A percentile compares a stretch with the other conserved stretches of the same genome.
phyloP scores from a whole-genome alignment of 78 protist species.

The Dictyostelium intermedium region DNA sequence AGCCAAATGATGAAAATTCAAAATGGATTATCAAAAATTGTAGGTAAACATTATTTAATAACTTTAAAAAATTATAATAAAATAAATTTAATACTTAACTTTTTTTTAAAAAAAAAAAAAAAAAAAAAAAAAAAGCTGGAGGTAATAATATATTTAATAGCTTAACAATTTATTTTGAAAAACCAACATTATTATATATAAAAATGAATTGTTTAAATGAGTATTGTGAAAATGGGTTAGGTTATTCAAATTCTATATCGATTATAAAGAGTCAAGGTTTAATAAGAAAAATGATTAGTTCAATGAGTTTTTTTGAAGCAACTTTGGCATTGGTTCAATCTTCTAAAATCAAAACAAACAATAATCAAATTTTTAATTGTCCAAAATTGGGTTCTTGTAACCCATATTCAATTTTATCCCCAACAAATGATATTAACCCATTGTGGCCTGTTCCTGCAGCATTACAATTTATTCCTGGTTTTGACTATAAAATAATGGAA shows the following conservation, averaged over 20 bases:
- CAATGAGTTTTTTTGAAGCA: background rate
- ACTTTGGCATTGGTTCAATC: background rate
- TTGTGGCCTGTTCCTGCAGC: conserved; percentile 33
- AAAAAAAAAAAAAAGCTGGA: background rate
- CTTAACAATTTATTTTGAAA: background rate
- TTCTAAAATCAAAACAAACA: background rate
- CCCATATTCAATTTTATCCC: conserved; percentile 3
- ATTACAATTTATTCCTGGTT: background rate
- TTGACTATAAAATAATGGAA: background rate
- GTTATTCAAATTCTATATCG: background rate
- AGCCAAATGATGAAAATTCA: background rate
- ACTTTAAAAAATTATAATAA: too few relatives aligned
- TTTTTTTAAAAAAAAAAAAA: background rate
- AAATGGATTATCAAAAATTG: background rate
- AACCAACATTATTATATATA: background rate
- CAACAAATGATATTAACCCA: background rate
- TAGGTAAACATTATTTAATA: too few relatives aligned
- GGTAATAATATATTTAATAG: background rate
- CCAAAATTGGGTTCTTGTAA: background rate
- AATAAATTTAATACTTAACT: too few relatives aligned
- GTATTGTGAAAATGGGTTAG: background rate
- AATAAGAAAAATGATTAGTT: background rate
- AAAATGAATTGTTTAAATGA: background rate
- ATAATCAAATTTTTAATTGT: background rate
- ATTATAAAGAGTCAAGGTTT: background rate